phyloP scores from a whole-genome alignment of 2,329 filamentous ascomycete species.

The Epichloe gansuensis region DNA sequence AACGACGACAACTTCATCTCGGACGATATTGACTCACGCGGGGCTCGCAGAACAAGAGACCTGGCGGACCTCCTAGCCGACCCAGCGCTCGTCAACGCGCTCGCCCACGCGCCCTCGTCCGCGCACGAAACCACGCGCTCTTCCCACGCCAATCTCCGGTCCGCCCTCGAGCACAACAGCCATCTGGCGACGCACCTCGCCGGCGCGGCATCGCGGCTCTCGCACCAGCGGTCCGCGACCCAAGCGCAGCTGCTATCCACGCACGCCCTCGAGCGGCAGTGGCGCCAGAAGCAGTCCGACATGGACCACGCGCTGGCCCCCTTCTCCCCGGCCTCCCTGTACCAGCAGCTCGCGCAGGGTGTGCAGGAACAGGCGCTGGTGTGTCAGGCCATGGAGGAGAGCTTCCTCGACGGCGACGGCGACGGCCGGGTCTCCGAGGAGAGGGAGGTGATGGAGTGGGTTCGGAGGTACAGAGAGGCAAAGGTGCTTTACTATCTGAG shows the following conservation, averaged over 20 bases:
- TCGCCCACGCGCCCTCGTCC: conserved; percentile 53
- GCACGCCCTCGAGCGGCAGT: conserved; percentile 81
- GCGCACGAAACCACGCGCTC: conserved; percentile 59
- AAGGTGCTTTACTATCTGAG: conserved; percentile 67
- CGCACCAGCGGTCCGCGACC: conserved; percentile 52
- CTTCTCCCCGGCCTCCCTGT: conserved; percentile 77
- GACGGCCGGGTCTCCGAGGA: conserved; percentile 45
- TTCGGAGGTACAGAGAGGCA: conserved; percentile 67
- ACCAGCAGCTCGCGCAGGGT: conserved; percentile 63
- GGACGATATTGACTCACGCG: conserved; percentile 3
- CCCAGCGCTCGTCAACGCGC: conserved; percentile 55
- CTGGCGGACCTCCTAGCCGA: conserved; percentile 56
- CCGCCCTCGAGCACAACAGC: conserved; percentile 58
- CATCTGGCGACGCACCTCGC: conserved; percentile 51
- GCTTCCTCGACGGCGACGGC: conserved; percentile 58
- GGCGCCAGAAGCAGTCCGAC: conserved; percentile 75
- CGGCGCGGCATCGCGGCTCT: conserved; percentile 44
- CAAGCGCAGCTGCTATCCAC: conserved; percentile 74
- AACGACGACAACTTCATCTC: too few relatives aligned
- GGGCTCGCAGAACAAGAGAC: conserved; percentile 54
- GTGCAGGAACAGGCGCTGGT: conserved; percentile 73
- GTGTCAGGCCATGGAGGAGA: conserved; percentile 78
- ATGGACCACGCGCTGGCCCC: conserved; percentile 76
- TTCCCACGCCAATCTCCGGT: conserved; percentile 50
- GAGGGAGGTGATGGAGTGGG: conserved; percentile 75